phyloP scores from a whole-genome alignment of 116 monocot genomes.

The Thalassia testudinum region DNA sequence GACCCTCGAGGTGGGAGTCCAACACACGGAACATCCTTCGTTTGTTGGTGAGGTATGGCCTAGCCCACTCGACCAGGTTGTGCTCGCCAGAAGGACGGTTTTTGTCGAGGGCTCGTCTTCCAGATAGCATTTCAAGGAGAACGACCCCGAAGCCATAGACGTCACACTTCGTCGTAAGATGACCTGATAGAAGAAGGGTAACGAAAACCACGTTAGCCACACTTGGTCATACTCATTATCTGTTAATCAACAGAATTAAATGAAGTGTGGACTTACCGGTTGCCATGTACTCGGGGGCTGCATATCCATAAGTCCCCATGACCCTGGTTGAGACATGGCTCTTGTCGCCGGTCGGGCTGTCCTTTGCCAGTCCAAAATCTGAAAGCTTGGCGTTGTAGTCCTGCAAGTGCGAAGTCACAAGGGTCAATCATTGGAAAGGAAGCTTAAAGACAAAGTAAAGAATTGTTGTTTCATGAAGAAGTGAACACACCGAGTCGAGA shows the following conservation, averaged over 20 bases:
- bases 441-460: neutral
- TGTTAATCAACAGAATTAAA: neutral
- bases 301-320: slow-evolving; percentile 60
- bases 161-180: slow-evolving; percentile 39
- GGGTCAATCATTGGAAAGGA: neutral
- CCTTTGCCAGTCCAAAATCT: slow-evolving; percentile 63
- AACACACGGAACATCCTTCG: slow-evolving; percentile 30
- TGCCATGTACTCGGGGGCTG: slow-evolving; percentile 52
- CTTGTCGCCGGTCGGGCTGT: slow-evolving; percentile 43
- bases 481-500: slow-evolving; percentile 25
- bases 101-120: slow-evolving; percentile 35
- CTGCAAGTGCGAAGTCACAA: slow-evolving; percentile 8
- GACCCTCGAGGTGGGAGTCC: slow-evolving; percentile 34
- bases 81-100: slow-evolving; percentile 40
- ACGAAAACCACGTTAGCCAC: neutral
- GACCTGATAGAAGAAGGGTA: slow-evolving; percentile 11
- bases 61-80: slow-evolving; percentile 46
- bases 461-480: neutral
- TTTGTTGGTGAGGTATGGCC: slow-evolving; percentile 33
- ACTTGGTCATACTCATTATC: neutral
- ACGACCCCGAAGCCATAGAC: slow-evolving; percentile 58
- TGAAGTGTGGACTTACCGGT: slow-evolving; percentile 18
- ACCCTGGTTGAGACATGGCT: slow-evolving; percentile 58
- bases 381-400: slow-evolving; percentile 45
- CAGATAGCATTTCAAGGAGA: slow-evolving; percentile 40